Evolutionary conservation across 73 alveolate species (phyloP).

Genomic region (Durusdinium trenchii): DNA sequence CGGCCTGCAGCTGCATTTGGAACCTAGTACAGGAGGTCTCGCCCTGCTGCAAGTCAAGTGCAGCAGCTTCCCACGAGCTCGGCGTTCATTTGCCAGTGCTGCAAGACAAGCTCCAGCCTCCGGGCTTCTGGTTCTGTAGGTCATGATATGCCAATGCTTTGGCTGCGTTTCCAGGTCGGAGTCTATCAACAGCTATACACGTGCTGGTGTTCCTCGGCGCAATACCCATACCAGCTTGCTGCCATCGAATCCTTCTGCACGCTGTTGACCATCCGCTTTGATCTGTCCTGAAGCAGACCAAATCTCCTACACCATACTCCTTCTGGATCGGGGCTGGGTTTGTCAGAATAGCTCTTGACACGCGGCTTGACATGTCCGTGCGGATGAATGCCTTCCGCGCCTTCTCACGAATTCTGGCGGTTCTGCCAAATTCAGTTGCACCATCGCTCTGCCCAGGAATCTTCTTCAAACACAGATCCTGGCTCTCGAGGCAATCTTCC

Average conservation of each 20-base stretch:
- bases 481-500: neutral
- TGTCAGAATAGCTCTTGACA: neutral
- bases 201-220: neutral
- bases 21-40: too few species aligned
- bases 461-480: neutral
- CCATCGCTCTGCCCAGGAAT: neutral
- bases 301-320: neutral
- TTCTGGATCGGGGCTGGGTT: neutral
- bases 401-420: neutral
- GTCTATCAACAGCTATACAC: neutral
- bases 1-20: too few species aligned
- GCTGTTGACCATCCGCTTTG: neutral
- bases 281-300: conserved; percentile 15
- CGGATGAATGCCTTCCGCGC: conserved; percentile 12
- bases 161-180: neutral
- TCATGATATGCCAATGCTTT: conserved; percentile 1
- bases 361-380: neutral
- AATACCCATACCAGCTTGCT: neutral
- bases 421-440: neutral
- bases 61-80: too few species aligned
- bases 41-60: too few species aligned
- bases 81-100: too few species aligned
- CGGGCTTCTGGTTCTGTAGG: too few species aligned
- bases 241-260: neutral
- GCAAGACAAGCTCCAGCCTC: too few species aligned